These are phyloP conservation scores for Mortierella claussenii DNA, from an alignment of 192 early-diverging fungal species.

Conservation along the genomic window DNA sequence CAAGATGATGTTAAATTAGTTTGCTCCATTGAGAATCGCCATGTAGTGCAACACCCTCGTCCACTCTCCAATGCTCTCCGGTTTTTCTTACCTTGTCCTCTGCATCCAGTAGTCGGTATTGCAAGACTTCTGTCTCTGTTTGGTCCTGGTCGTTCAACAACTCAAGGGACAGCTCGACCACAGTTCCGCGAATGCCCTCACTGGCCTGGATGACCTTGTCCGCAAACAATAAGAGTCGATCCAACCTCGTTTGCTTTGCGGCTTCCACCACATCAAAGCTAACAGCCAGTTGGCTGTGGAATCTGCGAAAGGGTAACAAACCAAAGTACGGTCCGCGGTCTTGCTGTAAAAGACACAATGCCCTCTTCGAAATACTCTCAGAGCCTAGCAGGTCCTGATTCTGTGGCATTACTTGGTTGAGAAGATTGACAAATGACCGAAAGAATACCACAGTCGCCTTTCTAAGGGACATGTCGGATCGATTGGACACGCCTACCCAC, in stretches of 20 bases:
- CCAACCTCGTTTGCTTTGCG: slow-evolving; percentile 16
- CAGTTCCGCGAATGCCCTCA: slow-evolving; percentile 42
- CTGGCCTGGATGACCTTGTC: slow-evolving; percentile 40
- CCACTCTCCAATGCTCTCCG: too few relatives aligned
- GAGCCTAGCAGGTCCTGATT: not conserved
- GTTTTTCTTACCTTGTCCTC: slow-evolving; percentile 40
- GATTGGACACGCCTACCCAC: slow-evolving; percentile 23
- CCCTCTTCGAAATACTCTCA: slow-evolving; percentile 24
- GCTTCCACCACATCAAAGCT: slow-evolving; percentile 29
- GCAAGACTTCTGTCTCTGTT: not conserved
- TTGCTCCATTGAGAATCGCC: too few relatives aligned
- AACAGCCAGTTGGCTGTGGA: slow-evolving; percentile 25
- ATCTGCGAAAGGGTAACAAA: slow-evolving; percentile 38
- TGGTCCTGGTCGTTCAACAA: slow-evolving; percentile 1
- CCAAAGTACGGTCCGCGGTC: slow-evolving; percentile 31
- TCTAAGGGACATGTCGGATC: slow-evolving; percentile 17
- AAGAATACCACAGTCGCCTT: slow-evolving; percentile 36
- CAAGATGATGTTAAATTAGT: too few relatives aligned
- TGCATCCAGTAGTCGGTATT: slow-evolving; percentile 39
- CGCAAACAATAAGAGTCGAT: slow-evolving; percentile 29
- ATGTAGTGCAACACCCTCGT: too few relatives aligned
- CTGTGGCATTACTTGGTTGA: slow-evolving; percentile 13
- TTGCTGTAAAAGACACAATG: slow-evolving; percentile 16
- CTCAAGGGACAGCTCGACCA: slow-evolving; percentile 33
- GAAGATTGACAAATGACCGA: slow-evolving; percentile 26